phyloP scores from a whole-genome alignment of 352 stramenopile genomes.

The Pythium monospermum region DNA sequence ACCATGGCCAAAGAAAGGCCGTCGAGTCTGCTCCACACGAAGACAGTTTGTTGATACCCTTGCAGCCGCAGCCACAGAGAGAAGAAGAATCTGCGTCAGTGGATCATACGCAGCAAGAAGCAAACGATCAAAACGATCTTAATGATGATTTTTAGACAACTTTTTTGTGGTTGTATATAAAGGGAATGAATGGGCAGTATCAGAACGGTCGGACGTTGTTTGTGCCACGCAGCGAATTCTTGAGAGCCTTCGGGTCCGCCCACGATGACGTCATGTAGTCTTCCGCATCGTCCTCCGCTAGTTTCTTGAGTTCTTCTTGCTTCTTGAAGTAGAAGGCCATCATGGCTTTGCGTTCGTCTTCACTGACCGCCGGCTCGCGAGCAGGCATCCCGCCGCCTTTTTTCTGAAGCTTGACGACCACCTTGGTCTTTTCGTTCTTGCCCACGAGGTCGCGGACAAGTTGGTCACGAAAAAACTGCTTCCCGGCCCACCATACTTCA shows the following conservation, averaged over 20 bases:
- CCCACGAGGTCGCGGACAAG: conserved; percentile 87
- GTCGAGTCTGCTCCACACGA: too few species aligned
- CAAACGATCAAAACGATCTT: not conserved
- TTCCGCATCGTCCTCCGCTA: conserved; percentile 88
- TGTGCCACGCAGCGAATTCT: conserved; percentile 90
- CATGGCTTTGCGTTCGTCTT: conserved; percentile 96
- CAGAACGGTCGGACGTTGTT: conserved; percentile 79
- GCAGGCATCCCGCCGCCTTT: conserved; percentile 84
- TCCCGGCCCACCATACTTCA: conserved; percentile 94
- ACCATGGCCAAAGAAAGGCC: conserved; percentile 5
- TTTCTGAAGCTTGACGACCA: conserved; percentile 89
- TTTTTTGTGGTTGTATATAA: not conserved
- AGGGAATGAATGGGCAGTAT: not conserved
- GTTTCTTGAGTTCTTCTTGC: conserved; percentile 84
- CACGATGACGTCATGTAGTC: conserved; percentile 93
- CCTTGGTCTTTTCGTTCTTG: conserved; percentile 95
- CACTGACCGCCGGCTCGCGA: conserved; percentile 79
- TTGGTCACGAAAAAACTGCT: conserved; percentile 92
- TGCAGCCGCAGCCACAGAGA: not conserved
- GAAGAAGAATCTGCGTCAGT: not conserved
- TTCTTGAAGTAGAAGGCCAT: conserved; percentile 95
- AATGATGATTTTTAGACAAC: conserved; percentile 20
- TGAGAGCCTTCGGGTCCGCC: conserved; percentile 93
- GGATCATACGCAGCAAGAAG: too few species aligned
- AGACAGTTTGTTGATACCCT: too few species aligned